phyloP scores from a whole-genome alignment of 768 basidiomycete genomes.

The Trametes villosa region DNA sequence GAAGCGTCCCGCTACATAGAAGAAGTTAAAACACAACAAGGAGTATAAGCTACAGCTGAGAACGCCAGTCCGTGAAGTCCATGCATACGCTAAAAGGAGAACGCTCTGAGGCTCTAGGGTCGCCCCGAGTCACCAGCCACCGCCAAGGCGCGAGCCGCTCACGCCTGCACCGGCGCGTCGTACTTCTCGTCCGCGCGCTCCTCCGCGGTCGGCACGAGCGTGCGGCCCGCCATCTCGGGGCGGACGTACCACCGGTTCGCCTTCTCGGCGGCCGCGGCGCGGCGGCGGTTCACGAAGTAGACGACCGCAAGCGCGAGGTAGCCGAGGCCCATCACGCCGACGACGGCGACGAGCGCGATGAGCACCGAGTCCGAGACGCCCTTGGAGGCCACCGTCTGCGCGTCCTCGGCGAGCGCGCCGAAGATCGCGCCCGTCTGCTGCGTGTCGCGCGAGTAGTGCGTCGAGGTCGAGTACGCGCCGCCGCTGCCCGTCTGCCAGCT shows the following conservation, averaged over 20 bases:
- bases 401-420: conserved; percentile 25
- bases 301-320: conserved; percentile 29
- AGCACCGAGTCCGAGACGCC: conserved; percentile 18
- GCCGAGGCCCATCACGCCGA: conserved; percentile 26
- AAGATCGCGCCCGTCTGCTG: conserved; percentile 16
- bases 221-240: conserved; percentile 26
- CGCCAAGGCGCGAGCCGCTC: no score
- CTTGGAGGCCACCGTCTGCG: conserved; percentile 1
- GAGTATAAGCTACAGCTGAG: conserved; percentile 10
- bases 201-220: conserved; percentile 23
- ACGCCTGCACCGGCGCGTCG: conserved; percentile 11
- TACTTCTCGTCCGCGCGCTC: conserved; percentile 20
- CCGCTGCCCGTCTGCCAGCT: no score
- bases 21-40: background rate
- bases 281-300: conserved; percentile 21
- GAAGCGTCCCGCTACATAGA: conserved; percentile 6
- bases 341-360: conserved; percentile 27
- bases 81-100: background rate
- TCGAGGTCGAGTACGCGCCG: conserved; percentile 14
- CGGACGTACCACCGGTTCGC: conserved; percentile 26
- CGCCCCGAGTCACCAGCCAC: background rate
- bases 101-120: no score
- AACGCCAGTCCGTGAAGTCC: conserved; percentile 3
- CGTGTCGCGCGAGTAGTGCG: conserved; percentile 23
- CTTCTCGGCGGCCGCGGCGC: background rate